phyloP scores from a whole-genome alignment of 2,329 filamentous ascomycete genomes.

The Penicillium brasilianum region DNA sequence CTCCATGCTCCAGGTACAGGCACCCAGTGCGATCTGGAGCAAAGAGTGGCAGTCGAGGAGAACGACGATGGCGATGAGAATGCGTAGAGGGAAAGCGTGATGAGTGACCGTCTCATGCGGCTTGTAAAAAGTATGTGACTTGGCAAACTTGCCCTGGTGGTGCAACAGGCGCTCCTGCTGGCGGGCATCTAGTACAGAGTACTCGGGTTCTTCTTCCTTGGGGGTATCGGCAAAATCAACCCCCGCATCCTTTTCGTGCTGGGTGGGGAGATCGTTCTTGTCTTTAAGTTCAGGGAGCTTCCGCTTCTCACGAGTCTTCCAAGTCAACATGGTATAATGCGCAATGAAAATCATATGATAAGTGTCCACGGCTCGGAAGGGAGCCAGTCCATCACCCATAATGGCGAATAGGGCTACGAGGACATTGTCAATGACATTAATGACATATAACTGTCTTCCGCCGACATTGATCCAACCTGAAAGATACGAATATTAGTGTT shows the following conservation, averaged over 20 bases:
- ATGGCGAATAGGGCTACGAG: conserved; percentile 73
- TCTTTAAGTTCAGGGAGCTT: conserved; percentile 67
- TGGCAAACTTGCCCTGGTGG: conserved; percentile 79
- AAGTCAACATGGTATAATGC: conserved; percentile 70
- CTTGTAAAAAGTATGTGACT: conserved; percentile 87
- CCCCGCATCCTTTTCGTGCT: conserved; percentile 49
- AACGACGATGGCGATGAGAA: conserved; percentile 78
- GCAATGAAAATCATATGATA: conserved; percentile 87
- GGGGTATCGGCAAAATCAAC: conserved; percentile 50
- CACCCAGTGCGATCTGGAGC: conserved; percentile 78
- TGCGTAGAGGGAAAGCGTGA: conserved; percentile 73
- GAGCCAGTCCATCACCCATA: conserved; percentile 71
- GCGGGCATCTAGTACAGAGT: conserved; percentile 65
- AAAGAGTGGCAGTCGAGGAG: conserved; percentile 79
- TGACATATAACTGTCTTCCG: conserved; percentile 69
- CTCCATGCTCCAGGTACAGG: conserved; percentile 77
- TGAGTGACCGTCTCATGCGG: conserved; percentile 85
- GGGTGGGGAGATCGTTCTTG: conserved; percentile 69
- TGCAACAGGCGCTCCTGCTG: conserved; percentile 74
- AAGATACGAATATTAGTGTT: conserved; percentile 8
- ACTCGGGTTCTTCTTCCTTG: conserved; percentile 58
- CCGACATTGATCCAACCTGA: conserved; percentile 80
- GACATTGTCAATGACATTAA: conserved; percentile 73
- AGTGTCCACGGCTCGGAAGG: conserved; percentile 79
- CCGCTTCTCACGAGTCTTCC: conserved; percentile 67